Evolutionary conservation across 805 yeast species (phyloP), one percentile per base, ranked within the genome.

Genomic region (Yamadazyma phyllophila): DNA sequence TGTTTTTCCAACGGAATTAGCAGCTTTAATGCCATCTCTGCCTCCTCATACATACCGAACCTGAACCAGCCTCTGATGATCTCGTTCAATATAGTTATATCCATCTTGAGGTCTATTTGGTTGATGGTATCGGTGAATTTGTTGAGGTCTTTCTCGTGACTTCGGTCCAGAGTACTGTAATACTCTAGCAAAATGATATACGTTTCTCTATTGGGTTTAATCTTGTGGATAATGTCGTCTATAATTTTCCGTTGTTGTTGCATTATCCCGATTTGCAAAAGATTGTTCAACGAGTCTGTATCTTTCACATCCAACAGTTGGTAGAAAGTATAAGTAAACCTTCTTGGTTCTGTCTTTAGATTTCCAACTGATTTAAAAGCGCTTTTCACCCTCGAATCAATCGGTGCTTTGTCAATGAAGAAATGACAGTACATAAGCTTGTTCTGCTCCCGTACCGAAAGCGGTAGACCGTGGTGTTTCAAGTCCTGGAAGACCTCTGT

Each of bases 391-490:
- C 48, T 49, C 1, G 50, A 40, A 7, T 56, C 15, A 2, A 70
- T 56, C 7, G 53, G 59, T 0, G 48, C 49, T 16, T 57, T 47
- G 43, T 71, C 76, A 17, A 54, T 57, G 53, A 56, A 71, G 45
- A 67, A 69, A 2, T 58, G 54, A 44, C 59, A 52, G 43, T 57
- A 62, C 6, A 69, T 39, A 45, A 69, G 44, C 33, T 51, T 45
- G 26, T 57, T 60, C 43, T 61, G 69, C 51, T 71, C 74, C 16
- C 44, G 45, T 3, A 54, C 43, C 1, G 69, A 58, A 7, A 69
- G 44, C 8, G 69, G 69, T 14, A 68, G 45, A 1, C 50, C 54
- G 3, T 58, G 51, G 4, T 43, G 38, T 12, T 54, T 56, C 41
- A 68, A 43, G 44, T 70, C 75, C 34, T 53, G 50, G 8, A 69